These are phyloP conservation scores for Fragaria nilgerrensis DNA, from an alignment of 306 rosid species.

Conservation along the genomic window DNA sequence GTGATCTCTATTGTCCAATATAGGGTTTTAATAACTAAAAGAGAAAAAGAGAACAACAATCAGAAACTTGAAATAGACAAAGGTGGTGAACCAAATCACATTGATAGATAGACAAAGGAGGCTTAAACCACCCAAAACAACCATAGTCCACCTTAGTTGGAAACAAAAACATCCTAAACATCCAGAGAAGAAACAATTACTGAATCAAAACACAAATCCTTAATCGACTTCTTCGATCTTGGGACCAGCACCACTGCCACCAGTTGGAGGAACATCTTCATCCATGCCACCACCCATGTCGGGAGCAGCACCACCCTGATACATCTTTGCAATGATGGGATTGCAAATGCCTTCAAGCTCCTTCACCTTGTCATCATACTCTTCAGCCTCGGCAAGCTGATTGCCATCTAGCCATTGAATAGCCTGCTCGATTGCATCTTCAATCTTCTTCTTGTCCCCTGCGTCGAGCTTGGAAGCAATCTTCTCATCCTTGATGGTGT, in stretches of 20 bases:
- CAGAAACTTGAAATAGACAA: too few relatives aligned
- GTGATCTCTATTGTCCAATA: too few relatives aligned
- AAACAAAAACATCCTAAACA: too few relatives aligned
- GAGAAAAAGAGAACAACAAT: too few relatives aligned
- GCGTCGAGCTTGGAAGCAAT: conserved; percentile 46
- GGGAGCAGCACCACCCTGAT: background rate
- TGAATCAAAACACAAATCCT: background rate
- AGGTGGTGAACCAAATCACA: too few relatives aligned
- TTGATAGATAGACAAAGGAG: too few relatives aligned
- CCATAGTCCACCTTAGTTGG: too few relatives aligned
- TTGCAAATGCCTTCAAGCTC: conserved; percentile 57
- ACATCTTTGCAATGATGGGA: conserved; percentile 51
- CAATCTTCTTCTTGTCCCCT: conserved; percentile 56
- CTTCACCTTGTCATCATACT: conserved; percentile 36
- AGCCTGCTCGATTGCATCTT: conserved; percentile 53
- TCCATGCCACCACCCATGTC: conserved; percentile 5
- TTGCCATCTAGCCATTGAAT: conserved; percentile 55
- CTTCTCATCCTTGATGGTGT: conserved; percentile 54
- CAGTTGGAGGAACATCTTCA: background rate
- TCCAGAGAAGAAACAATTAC: too few relatives aligned
- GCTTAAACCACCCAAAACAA: background rate
- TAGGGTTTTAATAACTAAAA: too few relatives aligned
- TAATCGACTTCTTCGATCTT: background rate
- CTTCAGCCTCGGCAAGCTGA: conserved; percentile 43
- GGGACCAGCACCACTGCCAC: background rate